Evolutionary conservation across 306 rosid genomes (phyloP).

Genomic region (Quercus gilva): DNA sequence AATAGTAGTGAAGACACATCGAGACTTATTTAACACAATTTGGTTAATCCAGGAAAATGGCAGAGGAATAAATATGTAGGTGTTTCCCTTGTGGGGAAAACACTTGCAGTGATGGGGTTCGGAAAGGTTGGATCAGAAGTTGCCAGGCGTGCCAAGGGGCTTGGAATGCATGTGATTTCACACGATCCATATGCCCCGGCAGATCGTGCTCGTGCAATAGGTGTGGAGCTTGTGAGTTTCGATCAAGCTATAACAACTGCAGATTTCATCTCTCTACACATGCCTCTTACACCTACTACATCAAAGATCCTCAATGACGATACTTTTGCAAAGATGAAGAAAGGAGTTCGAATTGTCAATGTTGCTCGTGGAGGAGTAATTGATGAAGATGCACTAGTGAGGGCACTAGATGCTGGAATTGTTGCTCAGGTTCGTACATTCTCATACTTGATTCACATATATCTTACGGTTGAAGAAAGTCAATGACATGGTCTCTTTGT

Average conservation of each 20-base stretch:
- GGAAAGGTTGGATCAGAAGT: constrained; percentile 99
- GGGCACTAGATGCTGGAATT: constrained; percentile 83
- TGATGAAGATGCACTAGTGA: constrained; percentile 91
- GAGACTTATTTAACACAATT: not conserved
- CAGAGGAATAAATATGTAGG: constrained; percentile 89
- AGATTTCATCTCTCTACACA: constrained; percentile 92
- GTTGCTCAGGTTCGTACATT: constrained; percentile 77
- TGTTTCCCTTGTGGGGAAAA: constrained; percentile 94
- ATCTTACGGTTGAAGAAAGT: not conserved
- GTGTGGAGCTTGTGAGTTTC: constrained; percentile 94
- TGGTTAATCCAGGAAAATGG: constrained; percentile 74
- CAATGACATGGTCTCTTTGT: constrained; percentile 12
- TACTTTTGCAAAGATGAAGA: constrained; percentile 93
- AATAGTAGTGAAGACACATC: not conserved
- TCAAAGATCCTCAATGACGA: constrained; percentile 82
- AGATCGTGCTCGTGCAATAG: constrained; percentile 95
- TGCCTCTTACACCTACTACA: constrained; percentile 96
- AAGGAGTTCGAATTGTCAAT: constrained; percentile 84
- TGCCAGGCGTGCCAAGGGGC: constrained; percentile 97
- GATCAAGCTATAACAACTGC: constrained; percentile 84
- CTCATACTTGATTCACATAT: not conserved
- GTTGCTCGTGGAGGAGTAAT: constrained; percentile 99
- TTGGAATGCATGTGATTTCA: constrained; percentile 94
- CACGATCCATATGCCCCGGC: constrained; percentile 97
- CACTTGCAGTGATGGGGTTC: constrained; percentile 94